Base-by-base conservation (phyloP, 805 yeast genomes). In the Metschnikowia similis region DNA sequence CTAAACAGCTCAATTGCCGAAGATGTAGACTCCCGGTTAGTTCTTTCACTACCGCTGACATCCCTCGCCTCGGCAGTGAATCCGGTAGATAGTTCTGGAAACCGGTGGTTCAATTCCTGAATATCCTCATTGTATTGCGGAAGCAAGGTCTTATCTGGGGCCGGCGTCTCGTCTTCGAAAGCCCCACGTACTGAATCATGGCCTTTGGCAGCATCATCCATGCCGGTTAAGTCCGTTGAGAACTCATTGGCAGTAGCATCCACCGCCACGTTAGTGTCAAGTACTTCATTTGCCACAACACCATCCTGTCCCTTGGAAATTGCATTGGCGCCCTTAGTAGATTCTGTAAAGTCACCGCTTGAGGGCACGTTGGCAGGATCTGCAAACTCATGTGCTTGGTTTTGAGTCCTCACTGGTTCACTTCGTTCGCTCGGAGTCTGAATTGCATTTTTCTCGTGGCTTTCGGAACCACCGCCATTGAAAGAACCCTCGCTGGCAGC, bases 11-110 rank as follows among this genome's bases (percentile, higher is more conserved):
- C 63, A 7, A 61, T 56, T 17, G 61, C 67, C n/a, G 71, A 64
- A 14, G 76, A 72, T 4, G 66, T 44, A 14, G 52, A 55, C 21
- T 2, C 70, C 64, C 21, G 75, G 71, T 10, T 70, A 57, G 34
- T 63, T 7, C 35, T 36, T 16, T 32, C 63, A n/a, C 65, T 63
- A 9, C 42, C 55, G 21, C 41, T 44, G 17, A 50, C 63, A 30
- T 44, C 48, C 27, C 32, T 27, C 13, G 40, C 26, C 45, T 41
- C 45, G 2, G 30, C 28, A 16, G 53, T 58, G 21, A 58, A 59
- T 27, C 68, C 68, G 1, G 62, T 56, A 13, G 70, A 67, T 10
- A 73, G 63, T 6, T 66, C 66, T 4, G 72, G 70, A 49, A 72
- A 71, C 48, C 73, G 50, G n/a, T 51, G 47, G 34, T 54, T 55